Evolutionary conservation across 306 rosid species (phyloP), one percentile per base, ranked within the genome.

Genomic region (Quercus aquifolioides): DNA sequence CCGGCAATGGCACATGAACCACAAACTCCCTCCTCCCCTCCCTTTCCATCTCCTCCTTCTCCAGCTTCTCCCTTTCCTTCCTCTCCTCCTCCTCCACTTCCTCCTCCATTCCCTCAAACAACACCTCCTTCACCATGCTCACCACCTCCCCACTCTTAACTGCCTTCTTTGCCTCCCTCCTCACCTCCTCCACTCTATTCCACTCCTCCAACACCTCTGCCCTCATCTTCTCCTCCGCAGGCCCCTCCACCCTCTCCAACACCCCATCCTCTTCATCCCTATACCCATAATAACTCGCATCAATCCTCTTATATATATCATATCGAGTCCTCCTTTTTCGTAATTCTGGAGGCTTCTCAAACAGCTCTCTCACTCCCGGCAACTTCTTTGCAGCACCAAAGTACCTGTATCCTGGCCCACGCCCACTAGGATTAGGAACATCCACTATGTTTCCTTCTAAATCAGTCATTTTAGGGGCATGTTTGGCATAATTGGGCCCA

Each of bases 191-290:
- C 85, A 91, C 56, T 55, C 94, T 80, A 69, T 55, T 75, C 97
- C 97, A 92, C 87, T 92, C 99, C 33, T 88, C 91, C 17, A 81
- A 89, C 1, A 90, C 92, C 80, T 86, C 98, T 0, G 69, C 84
- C 56, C 94, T 84, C 92, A 92, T 89, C 6, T 55, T 82, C 74
- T 76, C 86, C 84, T 91, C 98, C 0, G 97, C 95, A 0, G 89
- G 91, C 3, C 78, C 94, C 83, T 95, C 98, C 1, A 91, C 85
- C 26, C 78, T 84, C 84, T 77, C 92, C 69, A 95, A 78, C 31
- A 95, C 87, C 43, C 99, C 99, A 57, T 92, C 99, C 82, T 95
- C 99, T 0, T 95, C 99, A 4, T 95, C 99, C 75, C 98, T 84
- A 33, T 92, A 92, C 13, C 99, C 99, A 25, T 95, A 92, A 35